Evolutionary conservation across 2,329 filamentous ascomycete genomes (phyloP), one percentile per base, ranked within the genome.

Genomic region (Lachnellula occidentalis): DNA sequence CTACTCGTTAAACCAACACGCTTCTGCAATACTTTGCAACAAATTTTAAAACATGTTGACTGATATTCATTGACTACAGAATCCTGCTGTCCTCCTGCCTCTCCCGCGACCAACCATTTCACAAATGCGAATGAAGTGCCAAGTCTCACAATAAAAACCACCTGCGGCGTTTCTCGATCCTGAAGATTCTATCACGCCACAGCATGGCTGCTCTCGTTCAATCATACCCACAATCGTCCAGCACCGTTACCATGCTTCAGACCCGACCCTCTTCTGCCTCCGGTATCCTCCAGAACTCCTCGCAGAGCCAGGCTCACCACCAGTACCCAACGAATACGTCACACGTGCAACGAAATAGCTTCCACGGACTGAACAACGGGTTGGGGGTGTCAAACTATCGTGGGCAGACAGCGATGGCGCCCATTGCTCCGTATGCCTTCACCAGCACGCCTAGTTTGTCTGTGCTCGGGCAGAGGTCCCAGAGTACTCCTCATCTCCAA

Each of bases 201-300:
- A 86, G 70, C 71, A 92, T 94, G 89, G 88, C 88, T 77, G 87
- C 88, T 72, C 79, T 92, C 77, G 86, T 92, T 68, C 89, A 92
- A 75, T 83, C 86, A 58, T 88, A 88, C 70, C 82, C 88, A 67
- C 86, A 89, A 74, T 86, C 90, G 73, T 83, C 85, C 68, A 78
- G 79, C 72, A 85, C 87, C 63, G 79, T 85, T 66, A 85, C 85
- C 61, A 87, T 91, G 80, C 83, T 92, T 67, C 87, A 90, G 71
- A 81, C 85, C 65, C 82, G 86, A 70, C 82, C 86, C 59, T 78
- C 79, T 52, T 86, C 87, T 57, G 78, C 82, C 42, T 80, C 81
- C 53, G 80, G 78, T 66, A 80, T 80, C 31, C 56, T 69, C 21
- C 66, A 68, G 55, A 63, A 53, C 31, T 57, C 67, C 51, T 61